Conservation (phyloP, 2,329 filamentous ascomycete species). For the Aspergillus eucalypticola region DNA sequence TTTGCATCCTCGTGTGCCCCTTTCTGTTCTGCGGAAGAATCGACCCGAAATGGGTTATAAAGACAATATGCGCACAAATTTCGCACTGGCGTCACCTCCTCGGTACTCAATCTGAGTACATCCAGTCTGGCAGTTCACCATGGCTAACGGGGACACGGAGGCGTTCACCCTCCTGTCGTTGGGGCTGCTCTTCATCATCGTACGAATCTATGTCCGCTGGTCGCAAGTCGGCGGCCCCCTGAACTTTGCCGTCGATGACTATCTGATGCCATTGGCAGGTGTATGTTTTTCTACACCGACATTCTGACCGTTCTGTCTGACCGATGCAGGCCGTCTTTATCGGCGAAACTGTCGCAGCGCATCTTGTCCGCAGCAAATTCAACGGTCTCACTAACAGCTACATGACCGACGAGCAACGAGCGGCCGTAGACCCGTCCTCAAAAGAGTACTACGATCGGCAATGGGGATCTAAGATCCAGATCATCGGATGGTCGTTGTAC, state of each 20-base stretch:
- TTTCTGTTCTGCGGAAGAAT: too few relatives aligned
- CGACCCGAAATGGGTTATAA: too few relatives aligned
- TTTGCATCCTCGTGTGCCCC: too few relatives aligned
- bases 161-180: constrained; percentile 53
- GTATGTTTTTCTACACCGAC: constrained; percentile 34
- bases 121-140: not conserved
- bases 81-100: too few relatives aligned
- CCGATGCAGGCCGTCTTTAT: constrained; percentile 47
- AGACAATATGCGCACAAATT: too few relatives aligned
- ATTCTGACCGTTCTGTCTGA: not conserved
- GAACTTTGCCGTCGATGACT: constrained; percentile 56
- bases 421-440: constrained; percentile 44
- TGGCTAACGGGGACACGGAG: constrained; percentile 28
- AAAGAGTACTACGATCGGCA: constrained; percentile 51
- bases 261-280: constrained; percentile 54
- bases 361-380: constrained; percentile 49
- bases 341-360: constrained; percentile 50
- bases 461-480: constrained; percentile 53
- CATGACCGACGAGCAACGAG: constrained; percentile 54
- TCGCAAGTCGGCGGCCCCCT: constrained; percentile 43
- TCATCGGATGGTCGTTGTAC: constrained; percentile 58
- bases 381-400: constrained; percentile 57
- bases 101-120: too few relatives aligned
- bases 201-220: constrained; percentile 53
- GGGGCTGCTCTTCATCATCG: constrained; percentile 48